These are phyloP conservation scores for Globisporangium irregulare DNA, from an alignment of 352 stramenopile genomes.

Conservation along the genomic window DNA sequence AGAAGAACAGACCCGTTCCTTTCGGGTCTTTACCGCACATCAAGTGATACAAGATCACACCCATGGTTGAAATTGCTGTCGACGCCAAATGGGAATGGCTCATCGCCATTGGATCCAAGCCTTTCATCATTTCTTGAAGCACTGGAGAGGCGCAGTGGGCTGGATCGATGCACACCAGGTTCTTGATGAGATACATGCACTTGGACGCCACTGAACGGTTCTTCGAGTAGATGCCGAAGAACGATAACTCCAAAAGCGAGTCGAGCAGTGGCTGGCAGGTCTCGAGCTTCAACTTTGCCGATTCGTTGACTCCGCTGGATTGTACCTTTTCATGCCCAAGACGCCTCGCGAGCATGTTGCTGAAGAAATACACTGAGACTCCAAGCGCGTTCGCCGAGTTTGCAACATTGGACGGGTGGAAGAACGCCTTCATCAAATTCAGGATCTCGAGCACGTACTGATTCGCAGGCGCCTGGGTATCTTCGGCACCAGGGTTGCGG, in stretches of 20 bases:
- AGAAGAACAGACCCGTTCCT: slow-evolving; percentile 48
- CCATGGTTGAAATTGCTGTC: slow-evolving; percentile 68
- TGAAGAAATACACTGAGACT: slow-evolving; percentile 58
- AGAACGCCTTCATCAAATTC: slow-evolving; percentile 58
- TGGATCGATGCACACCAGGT: slow-evolving; percentile 53
- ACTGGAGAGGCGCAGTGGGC: slow-evolving; percentile 36
- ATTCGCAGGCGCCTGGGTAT: slow-evolving; percentile 24
- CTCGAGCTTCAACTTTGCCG: slow-evolving; percentile 24
- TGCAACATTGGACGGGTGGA: slow-evolving; percentile 69
- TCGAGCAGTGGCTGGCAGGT: slow-evolving; percentile 43
- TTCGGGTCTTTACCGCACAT: slow-evolving; percentile 53
- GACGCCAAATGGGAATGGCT: slow-evolving; percentile 72
- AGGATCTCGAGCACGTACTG: slow-evolving; percentile 59
- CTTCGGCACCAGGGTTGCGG: slow-evolving; percentile 19
- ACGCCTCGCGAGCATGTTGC: slow-evolving; percentile 40
- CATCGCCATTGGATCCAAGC: slow-evolving; percentile 59
- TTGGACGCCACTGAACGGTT: slow-evolving; percentile 54
- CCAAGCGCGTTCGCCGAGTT: slow-evolving; percentile 53
- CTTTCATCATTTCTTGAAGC: slow-evolving; percentile 71
- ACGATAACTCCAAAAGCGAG: slow-evolving; percentile 45
- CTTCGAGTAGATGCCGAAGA: slow-evolving; percentile 78
- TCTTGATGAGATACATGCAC: slow-evolving; percentile 74
- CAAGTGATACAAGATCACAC: slow-evolving; percentile 54
- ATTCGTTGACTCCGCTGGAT: background rate
- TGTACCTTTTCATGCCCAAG: slow-evolving; percentile 48